Evolutionary conservation across 768 basidiomycete species (phyloP).

Genomic region (Leccinum variicolor): DNA sequence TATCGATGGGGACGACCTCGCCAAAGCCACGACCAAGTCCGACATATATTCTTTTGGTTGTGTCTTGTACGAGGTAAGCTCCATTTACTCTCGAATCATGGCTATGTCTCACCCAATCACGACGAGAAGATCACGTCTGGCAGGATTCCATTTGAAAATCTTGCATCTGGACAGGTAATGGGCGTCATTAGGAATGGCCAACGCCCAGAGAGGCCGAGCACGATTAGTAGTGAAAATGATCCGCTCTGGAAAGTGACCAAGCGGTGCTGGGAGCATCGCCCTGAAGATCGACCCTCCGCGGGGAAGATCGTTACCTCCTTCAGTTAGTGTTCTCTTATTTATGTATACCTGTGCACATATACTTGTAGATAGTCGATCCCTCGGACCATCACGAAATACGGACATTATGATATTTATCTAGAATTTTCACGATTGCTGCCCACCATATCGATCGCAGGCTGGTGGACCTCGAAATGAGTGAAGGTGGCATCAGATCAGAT

Average conservation of each 20-base stretch:
- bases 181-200: not conserved
- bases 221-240: not conserved
- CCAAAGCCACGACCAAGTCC: slow-evolving; percentile 9
- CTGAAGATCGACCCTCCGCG: slow-evolving; percentile 16
- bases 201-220: slow-evolving; percentile 8
- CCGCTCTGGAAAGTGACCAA: slow-evolving; percentile 10
- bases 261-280: slow-evolving; percentile 9
- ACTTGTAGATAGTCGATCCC: not conserved
- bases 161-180: not conserved
- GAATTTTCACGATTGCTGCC: not conserved
- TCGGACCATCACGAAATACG: not conserved
- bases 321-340: not conserved
- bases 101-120: not conserved
- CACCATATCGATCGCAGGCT: not conserved
- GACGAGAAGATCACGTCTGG: slow-evolving; percentile 17
- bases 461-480: not conserved
- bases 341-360: not conserved
- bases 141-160: slow-evolving; percentile 8
- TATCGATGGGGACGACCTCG: not conserved
- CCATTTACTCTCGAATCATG: not conserved
- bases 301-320: not conserved
- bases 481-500: no score
- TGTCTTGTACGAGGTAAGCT: slow-evolving; percentile 29
- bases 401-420: not conserved
- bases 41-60: slow-evolving; percentile 30